Conservation (phyloP, 2,329 filamentous ascomycete species). For the Trichothecium sympodiale region DNA sequence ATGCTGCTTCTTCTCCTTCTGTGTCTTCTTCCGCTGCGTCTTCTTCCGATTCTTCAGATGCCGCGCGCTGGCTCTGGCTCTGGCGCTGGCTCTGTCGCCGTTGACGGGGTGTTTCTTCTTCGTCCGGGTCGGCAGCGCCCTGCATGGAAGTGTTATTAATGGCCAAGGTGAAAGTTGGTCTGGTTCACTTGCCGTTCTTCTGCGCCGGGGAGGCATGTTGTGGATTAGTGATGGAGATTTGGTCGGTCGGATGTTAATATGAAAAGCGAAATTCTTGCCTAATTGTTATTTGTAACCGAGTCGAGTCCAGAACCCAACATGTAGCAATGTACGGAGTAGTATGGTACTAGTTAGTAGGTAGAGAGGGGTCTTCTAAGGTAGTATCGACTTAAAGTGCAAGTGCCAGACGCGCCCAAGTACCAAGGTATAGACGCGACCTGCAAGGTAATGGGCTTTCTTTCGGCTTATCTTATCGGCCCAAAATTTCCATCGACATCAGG, state of each 20-base stretch:
- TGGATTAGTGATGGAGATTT: too few relatives aligned
- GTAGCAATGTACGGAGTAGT: too few relatives aligned
- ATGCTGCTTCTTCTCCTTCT: slow-evolving; percentile 1
- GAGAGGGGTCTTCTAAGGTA: too few relatives aligned
- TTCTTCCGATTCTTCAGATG: slow-evolving; percentile 14
- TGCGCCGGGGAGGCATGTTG: background rate
- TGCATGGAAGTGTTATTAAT: background rate
- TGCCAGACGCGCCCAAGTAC: background rate
- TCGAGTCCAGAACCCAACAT: too few relatives aligned
- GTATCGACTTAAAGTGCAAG: too few relatives aligned
- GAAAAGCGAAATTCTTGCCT: too few relatives aligned
- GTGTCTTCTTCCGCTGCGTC: slow-evolving; percentile 19
- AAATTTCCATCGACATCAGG: slow-evolving; percentile 3
- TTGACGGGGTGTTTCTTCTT: slow-evolving; percentile 19
- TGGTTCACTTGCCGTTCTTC: background rate
- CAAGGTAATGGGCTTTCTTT: background rate
- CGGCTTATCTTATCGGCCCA: slow-evolving; percentile 11
- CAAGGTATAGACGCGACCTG: background rate
- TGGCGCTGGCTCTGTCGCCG: slow-evolving; percentile 12
- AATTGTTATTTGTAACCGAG: too few relatives aligned
- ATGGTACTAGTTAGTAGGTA: background rate
- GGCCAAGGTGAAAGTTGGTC: too few relatives aligned
- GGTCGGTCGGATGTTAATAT: too few relatives aligned
- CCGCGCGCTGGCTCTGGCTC: slow-evolving; percentile 13
- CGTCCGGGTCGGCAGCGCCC: slow-evolving; percentile 15